These are phyloP conservation scores for maize (Zea mays) DNA, from an alignment of 176 grass and related monocot species.

Conservation along the genomic window Zm-B73-REFERENCE-NAM-5.0 NC_050096.1:62571001-62571500, in stretches of 20 bases:
- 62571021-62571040: slow-evolving; percentile 81
- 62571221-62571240: neutral
- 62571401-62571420: slow-evolving; percentile 99
- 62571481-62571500: slow-evolving; percentile 17
- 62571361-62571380: neutral
- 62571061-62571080: neutral
- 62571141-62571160: neutral
- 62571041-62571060: neutral
- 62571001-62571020: slow-evolving; percentile 97
- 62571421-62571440: slow-evolving; percentile 94
- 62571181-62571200: neutral
- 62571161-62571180: neutral
- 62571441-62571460: slow-evolving; percentile 96
- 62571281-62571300: neutral
- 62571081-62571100: neutral
- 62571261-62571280: neutral
- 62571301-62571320: neutral
- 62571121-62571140: neutral
- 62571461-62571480: slow-evolving; percentile 56
- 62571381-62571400: neutral
- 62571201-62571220: neutral
- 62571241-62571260: neutral
- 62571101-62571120: neutral
- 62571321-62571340: neutral
- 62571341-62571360: neutral